phyloP scores from a whole-genome alignment of 2,329 filamentous ascomycete species.

The Phoma sp. region DNA sequence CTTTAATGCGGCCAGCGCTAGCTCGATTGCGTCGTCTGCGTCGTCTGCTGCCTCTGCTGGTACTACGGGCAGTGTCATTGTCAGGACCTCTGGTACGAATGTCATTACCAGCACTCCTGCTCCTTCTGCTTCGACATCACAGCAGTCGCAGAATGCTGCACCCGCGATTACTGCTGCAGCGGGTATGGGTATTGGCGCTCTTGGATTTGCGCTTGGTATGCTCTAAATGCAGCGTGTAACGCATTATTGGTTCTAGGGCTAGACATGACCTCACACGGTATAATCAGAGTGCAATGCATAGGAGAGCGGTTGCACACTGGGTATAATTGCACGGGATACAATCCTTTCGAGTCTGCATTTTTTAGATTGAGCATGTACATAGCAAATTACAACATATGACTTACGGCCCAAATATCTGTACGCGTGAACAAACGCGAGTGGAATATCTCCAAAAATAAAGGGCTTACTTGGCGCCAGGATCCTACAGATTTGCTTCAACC shows the following conservation, averaged over 20 bases:
- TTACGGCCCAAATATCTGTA: neutral
- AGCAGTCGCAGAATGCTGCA: constrained; percentile 15
- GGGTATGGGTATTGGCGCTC: constrained; percentile 28
- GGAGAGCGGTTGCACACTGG: too few relatives aligned
- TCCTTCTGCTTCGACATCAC: too few relatives aligned
- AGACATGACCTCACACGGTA: too few relatives aligned
- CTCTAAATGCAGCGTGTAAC: constrained; percentile 16
- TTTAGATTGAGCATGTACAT: neutral
- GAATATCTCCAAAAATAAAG: too few relatives aligned
- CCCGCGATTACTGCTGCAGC: constrained; percentile 25
- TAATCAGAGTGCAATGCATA: too few relatives aligned
- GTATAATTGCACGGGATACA: neutral
- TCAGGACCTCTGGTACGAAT: constrained; percentile 16
- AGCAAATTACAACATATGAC: neutral
- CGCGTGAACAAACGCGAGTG: too few relatives aligned
- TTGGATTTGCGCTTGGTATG: constrained; percentile 30
- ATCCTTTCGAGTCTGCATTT: neutral
- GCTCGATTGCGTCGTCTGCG: constrained; percentile 10
- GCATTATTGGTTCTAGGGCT: too few relatives aligned
- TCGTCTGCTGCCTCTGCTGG: constrained; percentile 3
- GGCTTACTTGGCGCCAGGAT: too few relatives aligned
- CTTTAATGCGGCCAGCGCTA: constrained; percentile 29
- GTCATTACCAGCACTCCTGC: constrained; percentile 9
- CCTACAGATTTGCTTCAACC: too few relatives aligned
- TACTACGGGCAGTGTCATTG: constrained; percentile 1